phyloP scores from a whole-genome alignment of 192 early-diverging fungal species.

The Coemansia sp. region DNA sequence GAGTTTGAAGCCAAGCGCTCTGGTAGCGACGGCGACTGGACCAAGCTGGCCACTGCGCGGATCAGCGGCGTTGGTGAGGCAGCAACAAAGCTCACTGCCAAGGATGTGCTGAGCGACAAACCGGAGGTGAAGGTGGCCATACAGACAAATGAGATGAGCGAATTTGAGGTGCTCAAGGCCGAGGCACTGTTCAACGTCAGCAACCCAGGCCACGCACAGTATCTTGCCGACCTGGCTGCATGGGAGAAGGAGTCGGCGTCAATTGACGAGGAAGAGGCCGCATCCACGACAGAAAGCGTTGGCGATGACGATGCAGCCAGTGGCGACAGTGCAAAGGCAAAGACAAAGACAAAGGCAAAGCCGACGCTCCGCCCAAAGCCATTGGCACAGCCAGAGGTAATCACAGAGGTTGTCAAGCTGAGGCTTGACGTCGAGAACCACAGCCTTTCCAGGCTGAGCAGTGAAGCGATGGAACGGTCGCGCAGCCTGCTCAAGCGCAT shows the following conservation, averaged over 20 bases:
- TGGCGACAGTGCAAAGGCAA: slow-evolving; percentile 20
- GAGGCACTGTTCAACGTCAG: slow-evolving; percentile 56
- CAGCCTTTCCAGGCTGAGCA: slow-evolving; percentile 58
- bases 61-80: slow-evolving; percentile 72
- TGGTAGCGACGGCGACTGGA: slow-evolving; percentile 53
- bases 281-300: slow-evolving; percentile 12
- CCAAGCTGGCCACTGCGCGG: slow-evolving; percentile 43
- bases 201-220: slow-evolving; percentile 39
- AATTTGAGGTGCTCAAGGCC: slow-evolving; percentile 63
- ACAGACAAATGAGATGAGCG: slow-evolving; percentile 76
- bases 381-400: slow-evolving; percentile 19
- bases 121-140: slow-evolving; percentile 86
- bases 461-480: slow-evolving; percentile 42
- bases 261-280: slow-evolving; percentile 7
- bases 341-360: slow-evolving; percentile 26
- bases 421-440: slow-evolving; percentile 58
- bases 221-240: slow-evolving; percentile 30
- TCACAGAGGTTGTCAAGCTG: slow-evolving; percentile 57
- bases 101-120: slow-evolving; percentile 50
- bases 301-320: slow-evolving; percentile 24
- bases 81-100: slow-evolving; percentile 62
- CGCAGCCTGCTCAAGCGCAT: slow-evolving; percentile 60
- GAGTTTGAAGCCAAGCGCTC: slow-evolving; percentile 78
- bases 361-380: slow-evolving; percentile 35
- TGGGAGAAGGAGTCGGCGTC: slow-evolving; percentile 54